A percentile compares a stretch with the other conserved stretches of the same genome.
Conservation (phyloP, 352 stramenopile genomes). For the Pythium oligandrum region DNA sequence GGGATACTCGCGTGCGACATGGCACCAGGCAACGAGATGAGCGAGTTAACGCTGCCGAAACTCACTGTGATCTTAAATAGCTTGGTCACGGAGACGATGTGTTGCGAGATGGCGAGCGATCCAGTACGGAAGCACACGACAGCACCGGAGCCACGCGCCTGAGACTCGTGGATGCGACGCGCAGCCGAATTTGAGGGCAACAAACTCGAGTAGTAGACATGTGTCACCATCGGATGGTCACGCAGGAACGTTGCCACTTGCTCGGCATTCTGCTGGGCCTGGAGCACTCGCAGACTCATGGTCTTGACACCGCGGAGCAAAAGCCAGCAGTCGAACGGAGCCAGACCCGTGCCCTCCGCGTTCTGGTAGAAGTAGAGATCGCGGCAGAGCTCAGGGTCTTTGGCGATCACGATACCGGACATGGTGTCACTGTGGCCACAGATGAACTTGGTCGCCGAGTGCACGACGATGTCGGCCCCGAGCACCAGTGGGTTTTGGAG, state of each 20-base stretch:
- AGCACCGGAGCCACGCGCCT: constrained; percentile 82
- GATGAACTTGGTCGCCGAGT: constrained; percentile 98
- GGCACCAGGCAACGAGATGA: constrained; percentile 88
- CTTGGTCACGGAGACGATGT: constrained; percentile 89
- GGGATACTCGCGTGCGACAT: constrained; percentile 96
- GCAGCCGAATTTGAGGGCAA: constrained; percentile 50
- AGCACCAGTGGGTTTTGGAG: constrained; percentile 92
- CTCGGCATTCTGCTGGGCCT: constrained; percentile 87
- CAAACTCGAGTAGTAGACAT: constrained; percentile 92
- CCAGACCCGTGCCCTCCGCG: constrained; percentile 82
- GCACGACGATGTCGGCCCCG: constrained; percentile 95
- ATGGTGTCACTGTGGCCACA: constrained; percentile 96
- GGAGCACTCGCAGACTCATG: constrained; percentile 79
- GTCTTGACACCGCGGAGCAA: constrained; percentile 88
- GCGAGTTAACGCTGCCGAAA: constrained; percentile 91
- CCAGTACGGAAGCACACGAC: constrained; percentile 90
- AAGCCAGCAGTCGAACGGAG: constrained; percentile 90
- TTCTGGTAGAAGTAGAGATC: constrained; percentile 91
- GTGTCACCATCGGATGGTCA: constrained; percentile 74
- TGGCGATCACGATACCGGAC: constrained; percentile 89
- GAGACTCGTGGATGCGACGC: constrained; percentile 80
- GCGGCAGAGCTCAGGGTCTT: constrained; percentile 69
- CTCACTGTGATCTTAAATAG: constrained; percentile 94
- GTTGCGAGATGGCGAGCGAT: constrained; percentile 82
- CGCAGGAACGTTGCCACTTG: constrained; percentile 87